Evolutionary conservation across 441 rosid species (phyloP).

Genomic region (Pelargonium citronellum): DNA sequence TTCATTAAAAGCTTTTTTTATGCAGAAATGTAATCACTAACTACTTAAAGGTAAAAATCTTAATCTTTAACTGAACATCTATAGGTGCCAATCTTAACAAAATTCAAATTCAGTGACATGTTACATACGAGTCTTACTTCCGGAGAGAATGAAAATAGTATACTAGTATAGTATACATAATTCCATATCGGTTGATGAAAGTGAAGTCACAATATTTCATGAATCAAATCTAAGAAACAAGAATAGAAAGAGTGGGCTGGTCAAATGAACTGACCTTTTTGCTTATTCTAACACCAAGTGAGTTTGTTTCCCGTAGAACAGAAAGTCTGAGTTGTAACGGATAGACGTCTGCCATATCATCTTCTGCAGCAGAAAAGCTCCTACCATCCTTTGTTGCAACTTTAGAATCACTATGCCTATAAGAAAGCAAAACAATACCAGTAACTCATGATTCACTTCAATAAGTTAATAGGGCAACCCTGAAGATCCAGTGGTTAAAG

Average conservation of each 20-base stretch:
- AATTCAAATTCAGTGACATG: not conserved
- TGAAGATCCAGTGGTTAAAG: not conserved
- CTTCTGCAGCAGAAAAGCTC: slow-evolving; percentile 71
- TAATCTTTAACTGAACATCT: not conserved
- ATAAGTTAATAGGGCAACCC: not conserved
- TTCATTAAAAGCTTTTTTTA: not conserved
- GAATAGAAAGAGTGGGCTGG: slow-evolving; percentile 18
- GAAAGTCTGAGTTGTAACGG: slow-evolving; percentile 84
- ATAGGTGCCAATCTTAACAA: not conserved
- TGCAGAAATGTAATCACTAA: no score
- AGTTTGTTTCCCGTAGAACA: slow-evolving; percentile 54
- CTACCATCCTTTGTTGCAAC: slow-evolving; percentile 54
- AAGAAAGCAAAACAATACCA: slow-evolving; percentile 22
- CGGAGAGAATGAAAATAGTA: not conserved
- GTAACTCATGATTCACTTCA: slow-evolving; percentile 3
- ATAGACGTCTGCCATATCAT: slow-evolving; percentile 91
- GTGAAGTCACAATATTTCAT: not conserved
- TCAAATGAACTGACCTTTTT: slow-evolving; percentile 57
- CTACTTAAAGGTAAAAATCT: not conserved
- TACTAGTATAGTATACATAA: not conserved
- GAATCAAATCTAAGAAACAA: slow-evolving; percentile 18
- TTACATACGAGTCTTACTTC: not conserved
- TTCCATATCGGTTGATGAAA: not conserved
- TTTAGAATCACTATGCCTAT: slow-evolving; percentile 76
- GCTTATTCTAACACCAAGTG: slow-evolving; percentile 74